These are phyloP conservation scores for Microcos paniculata DNA, from an alignment of 345 rosid species.

Conservation along the genomic window DNA sequence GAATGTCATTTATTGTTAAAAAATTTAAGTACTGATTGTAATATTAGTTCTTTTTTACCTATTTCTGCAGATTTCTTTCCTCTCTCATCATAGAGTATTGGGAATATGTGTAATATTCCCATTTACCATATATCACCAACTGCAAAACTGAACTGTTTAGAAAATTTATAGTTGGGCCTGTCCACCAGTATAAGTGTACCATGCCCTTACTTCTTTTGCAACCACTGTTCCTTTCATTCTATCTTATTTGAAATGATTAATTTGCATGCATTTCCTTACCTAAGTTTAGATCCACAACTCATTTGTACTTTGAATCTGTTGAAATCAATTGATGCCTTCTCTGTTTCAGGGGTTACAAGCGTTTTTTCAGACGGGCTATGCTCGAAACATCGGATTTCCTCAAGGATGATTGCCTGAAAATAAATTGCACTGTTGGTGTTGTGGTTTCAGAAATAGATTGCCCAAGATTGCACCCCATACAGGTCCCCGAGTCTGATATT, in stretches of 20 bases:
- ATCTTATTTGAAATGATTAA: background rate
- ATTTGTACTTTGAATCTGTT: constrained; percentile 1
- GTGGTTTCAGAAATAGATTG: constrained; percentile 85
- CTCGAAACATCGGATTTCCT: constrained; percentile 83
- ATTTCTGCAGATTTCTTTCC: constrained; percentile 1
- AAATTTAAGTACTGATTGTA: background rate
- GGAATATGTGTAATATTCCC: background rate
- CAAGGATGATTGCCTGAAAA: constrained; percentile 84
- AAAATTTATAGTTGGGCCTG: background rate
- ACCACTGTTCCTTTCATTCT: background rate
- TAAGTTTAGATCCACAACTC: background rate
- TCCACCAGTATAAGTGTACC: background rate
- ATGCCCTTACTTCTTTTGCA: background rate
- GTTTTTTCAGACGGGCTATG: constrained; percentile 72
- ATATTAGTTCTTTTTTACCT: background rate
- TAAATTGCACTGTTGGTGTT: constrained; percentile 92
- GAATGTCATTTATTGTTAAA: background rate
- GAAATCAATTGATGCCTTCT: background rate
- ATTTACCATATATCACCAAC: background rate
- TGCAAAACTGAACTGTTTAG: background rate
- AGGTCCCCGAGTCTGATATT: constrained; percentile 87
- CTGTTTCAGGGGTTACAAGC: constrained; percentile 85
- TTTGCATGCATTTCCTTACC: background rate
- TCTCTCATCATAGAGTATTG: background rate
- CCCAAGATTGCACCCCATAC: constrained; percentile 72